These are phyloP conservation scores for Pelagophyceae sp. DNA, from an alignment of 352 stramenopile species.

Conservation along the genomic window DNA sequence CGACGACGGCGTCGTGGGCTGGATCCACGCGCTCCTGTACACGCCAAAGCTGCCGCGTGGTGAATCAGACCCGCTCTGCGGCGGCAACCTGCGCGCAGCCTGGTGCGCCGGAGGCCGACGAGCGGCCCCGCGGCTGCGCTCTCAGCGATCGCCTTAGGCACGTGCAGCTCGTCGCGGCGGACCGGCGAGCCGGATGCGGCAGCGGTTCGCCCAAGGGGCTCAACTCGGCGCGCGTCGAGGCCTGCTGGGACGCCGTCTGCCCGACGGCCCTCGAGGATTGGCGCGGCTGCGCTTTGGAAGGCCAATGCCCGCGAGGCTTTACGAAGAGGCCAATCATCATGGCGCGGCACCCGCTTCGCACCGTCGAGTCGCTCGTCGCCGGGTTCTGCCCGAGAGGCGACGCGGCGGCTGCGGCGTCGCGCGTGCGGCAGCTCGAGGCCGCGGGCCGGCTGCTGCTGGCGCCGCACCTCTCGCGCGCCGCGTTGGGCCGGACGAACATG, in stretches of 20 bases:
- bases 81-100: neutral
- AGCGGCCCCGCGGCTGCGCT: too few relatives aligned
- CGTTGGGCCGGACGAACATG: neutral
- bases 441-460: neutral
- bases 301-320: neutral
- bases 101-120: neutral
- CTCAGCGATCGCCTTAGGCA: too few relatives aligned
- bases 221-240: neutral
- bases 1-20: neutral
- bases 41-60: neutral
- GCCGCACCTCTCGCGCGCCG: neutral
- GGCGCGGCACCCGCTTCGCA: constrained; percentile 5
- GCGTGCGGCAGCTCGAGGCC: constrained; percentile 1
- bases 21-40: neutral
- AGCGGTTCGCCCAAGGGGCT: neutral
- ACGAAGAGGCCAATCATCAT: neutral
- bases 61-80: neutral
- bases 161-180: neutral
- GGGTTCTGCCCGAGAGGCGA: constrained; percentile 7
- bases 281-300: neutral
- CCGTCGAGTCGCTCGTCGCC: constrained; percentile 10
- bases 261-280: neutral
- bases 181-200: neutral
- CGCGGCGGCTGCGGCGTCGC: neutral
- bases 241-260: neutral